Base-by-base conservation (phyloP, 2,329 filamentous ascomycete species). In the Neoscytalidium dimidiatum region DNA sequence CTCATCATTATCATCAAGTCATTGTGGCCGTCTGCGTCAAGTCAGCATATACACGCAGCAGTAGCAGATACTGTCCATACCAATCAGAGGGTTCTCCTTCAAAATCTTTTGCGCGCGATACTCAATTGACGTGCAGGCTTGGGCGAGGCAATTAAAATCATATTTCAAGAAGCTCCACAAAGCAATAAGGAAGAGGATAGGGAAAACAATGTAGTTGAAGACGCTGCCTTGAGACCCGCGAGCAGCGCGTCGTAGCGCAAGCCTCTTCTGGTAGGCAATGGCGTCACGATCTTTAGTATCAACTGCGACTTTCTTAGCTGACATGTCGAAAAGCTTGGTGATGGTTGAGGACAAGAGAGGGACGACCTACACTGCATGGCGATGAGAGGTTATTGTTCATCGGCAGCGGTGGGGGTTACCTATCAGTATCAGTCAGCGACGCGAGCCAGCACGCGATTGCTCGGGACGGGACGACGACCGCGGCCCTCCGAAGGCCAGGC, bases 1-100 rank as follows among this genome's bases (percentile, higher is more conserved):
- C 92, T 87, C 61, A 97, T 82, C 29, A 90, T 77, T 43, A 95
- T 89, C 23, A 94, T 86, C 56, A 98, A 84, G 75, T 98, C 94
- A 78, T 96, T 90, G 75, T 97, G 94, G 0, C 94, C 94, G 77
- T 97, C 94, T 94, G 68, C 2, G 2, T 13, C 4, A 44, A 21
- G 64, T 77, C 51, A 76, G 72, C 64, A 33, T 3, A 29, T 23
- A 17, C 19, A 60, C 23, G 41, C 33, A 8, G 13, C 17, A n/a
- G 61, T 13, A 11, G 19, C 44, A 48, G 41, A 38, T 43, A 17
- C 29, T 7, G 31, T 35, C n/a, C 33, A 63, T 31, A 79, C 78
- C 78, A 68, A 80, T 80, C 43, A 80, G 71, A 4, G 78, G 78
- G 46, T 78, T 79, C 9, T 77, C 67, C 17, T 68, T 71, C 52